Percentiles rank a stretch among this genome's conserved stretches.
Evolutionary conservation across 2,329 filamentous ascomycete species (phyloP).

Genomic region (Alternaria brassicicola): DNA sequence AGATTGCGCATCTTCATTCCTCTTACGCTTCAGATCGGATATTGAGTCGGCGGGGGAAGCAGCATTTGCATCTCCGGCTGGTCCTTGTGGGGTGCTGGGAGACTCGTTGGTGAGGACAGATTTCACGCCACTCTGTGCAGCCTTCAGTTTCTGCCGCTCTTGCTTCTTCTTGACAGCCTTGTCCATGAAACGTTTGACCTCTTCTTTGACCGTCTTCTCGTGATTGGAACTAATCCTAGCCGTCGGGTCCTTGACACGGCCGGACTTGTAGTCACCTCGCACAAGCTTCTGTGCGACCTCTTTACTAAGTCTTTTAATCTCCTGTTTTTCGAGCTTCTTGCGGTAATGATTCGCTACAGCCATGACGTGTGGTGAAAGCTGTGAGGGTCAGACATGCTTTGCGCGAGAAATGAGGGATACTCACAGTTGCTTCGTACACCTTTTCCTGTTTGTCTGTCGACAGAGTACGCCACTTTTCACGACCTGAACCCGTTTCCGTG

Average conservation of each 20-base stretch:
- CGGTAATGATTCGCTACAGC: slow-evolving; percentile 86
- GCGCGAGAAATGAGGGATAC: slow-evolving; percentile 41
- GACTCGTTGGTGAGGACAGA: slow-evolving; percentile 20
- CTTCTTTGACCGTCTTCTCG: slow-evolving; percentile 79
- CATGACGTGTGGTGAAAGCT: slow-evolving; percentile 86
- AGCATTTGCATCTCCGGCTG: slow-evolving; percentile 9
- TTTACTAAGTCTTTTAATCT: slow-evolving; percentile 68
- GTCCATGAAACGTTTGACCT: slow-evolving; percentile 84
- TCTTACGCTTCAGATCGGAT: slow-evolving; percentile 47
- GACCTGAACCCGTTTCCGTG: slow-evolving; percentile 57
- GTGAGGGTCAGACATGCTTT: slow-evolving; percentile 14
- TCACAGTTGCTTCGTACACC: slow-evolving; percentile 89
- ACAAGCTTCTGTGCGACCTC: slow-evolving; percentile 87
- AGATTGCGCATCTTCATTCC: slow-evolving; percentile 39
- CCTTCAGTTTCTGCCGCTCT: slow-evolving; percentile 68
- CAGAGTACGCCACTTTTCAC: slow-evolving; percentile 73
- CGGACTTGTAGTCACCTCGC: slow-evolving; percentile 87
- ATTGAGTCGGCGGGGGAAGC: slow-evolving; percentile 36
- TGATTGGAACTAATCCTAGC: slow-evolving; percentile 75
- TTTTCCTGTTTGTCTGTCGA: slow-evolving; percentile 89
- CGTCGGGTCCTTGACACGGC: slow-evolving; percentile 81
- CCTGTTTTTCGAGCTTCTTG: slow-evolving; percentile 82
- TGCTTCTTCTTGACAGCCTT: slow-evolving; percentile 75
- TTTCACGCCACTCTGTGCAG: slow-evolving; percentile 39
- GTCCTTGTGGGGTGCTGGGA: slow-evolving; percentile 27